phyloP scores from a whole-genome alignment of 495 filamentous ascomycete genomes.

The Friedmanniomyces simplex region DNA sequence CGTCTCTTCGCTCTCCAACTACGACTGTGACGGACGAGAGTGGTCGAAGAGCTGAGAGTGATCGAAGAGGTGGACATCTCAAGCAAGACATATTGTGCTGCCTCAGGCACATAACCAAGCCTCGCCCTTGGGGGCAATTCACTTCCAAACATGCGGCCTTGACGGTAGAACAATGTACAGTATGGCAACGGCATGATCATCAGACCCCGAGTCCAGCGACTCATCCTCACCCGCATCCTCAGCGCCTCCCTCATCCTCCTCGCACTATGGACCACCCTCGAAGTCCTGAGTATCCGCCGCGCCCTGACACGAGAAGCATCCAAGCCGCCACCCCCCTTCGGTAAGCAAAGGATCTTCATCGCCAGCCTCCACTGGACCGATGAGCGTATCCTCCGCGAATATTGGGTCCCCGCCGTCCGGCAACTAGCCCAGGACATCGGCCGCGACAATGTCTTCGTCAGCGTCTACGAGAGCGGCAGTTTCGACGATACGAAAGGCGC shows the following conservation, averaged over 20 bases:
- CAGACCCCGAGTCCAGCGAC: constrained; percentile 1
- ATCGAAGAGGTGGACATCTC: no score
- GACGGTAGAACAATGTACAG: neutral
- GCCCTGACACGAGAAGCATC: neutral
- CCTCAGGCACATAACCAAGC: no score
- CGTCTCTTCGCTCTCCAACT: no score
- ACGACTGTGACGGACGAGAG: no score
- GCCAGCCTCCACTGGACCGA: constrained; percentile 64
- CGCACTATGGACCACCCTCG: constrained; percentile 7
- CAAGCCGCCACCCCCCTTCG: neutral
- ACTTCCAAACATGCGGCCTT: no score
- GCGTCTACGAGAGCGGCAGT: constrained; percentile 60
- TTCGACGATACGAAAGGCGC: constrained; percentile 60
- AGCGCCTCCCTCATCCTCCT: neutral
- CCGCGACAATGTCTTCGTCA: constrained; percentile 57
- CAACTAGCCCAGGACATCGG: constrained; percentile 39
- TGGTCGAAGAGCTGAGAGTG: no score
- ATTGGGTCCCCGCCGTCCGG: constrained; percentile 45
- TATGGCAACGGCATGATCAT: constrained; percentile 2
- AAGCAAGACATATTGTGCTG: no score
- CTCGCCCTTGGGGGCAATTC: no score
- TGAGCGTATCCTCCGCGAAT: constrained; percentile 46
- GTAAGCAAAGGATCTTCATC: constrained; percentile 43
- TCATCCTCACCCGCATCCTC: neutral
- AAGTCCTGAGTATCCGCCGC: constrained; percentile 4